Conservation (phyloP, 352 stramenopile species). For the Phytophthora niederhauseri region DNA sequence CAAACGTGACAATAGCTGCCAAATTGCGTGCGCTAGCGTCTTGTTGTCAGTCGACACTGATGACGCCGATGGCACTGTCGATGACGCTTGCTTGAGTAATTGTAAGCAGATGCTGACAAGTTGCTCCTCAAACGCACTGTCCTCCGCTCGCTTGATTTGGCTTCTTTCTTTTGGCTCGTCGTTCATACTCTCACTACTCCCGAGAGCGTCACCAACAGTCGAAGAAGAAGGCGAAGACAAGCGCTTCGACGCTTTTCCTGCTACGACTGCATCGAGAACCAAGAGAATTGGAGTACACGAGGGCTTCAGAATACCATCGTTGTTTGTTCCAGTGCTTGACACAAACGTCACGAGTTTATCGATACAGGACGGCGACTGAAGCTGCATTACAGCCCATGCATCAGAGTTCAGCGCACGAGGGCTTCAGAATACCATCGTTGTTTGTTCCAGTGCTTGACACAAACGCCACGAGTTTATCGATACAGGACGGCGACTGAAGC, state of each 20-base stretch:
- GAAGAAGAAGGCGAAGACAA: conserved; percentile 8
- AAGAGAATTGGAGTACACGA: conserved; percentile 69
- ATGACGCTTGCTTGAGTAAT: conserved; percentile 33
- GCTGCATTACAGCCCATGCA: conserved; percentile 43
- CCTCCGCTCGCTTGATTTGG: conserved; percentile 8
- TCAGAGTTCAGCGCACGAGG: too few relatives aligned
- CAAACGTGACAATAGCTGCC: conserved; percentile 72
- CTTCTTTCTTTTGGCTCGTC: conserved; percentile 24
- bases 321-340: conserved; percentile 6
- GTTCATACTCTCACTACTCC: conserved; percentile 18
- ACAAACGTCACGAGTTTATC: conserved; percentile 55
- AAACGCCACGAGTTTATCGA: conserved; percentile 54
- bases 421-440: conserved; percentile 22
- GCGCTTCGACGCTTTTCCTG: conserved; percentile 29
- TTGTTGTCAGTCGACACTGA: conserved; percentile 17
- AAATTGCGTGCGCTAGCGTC: conserved; percentile 64
- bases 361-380: conserved; percentile 53
- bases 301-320: conserved; percentile 25
- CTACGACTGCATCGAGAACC: conserved; percentile 65
- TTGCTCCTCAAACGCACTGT: conserved; percentile 39
- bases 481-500: conserved; percentile 48
- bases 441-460: conserved; percentile 26
- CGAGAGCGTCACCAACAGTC: conserved; percentile 18
- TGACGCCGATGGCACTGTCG: conserved; percentile 2
- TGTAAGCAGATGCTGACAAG: conserved; percentile 48